A percentile compares a stretch with the other conserved stretches of the same genome.
phyloP scores from a whole-genome alignment of 768 basidiomycete species.

The Tricholoma saponaceum region DNA sequence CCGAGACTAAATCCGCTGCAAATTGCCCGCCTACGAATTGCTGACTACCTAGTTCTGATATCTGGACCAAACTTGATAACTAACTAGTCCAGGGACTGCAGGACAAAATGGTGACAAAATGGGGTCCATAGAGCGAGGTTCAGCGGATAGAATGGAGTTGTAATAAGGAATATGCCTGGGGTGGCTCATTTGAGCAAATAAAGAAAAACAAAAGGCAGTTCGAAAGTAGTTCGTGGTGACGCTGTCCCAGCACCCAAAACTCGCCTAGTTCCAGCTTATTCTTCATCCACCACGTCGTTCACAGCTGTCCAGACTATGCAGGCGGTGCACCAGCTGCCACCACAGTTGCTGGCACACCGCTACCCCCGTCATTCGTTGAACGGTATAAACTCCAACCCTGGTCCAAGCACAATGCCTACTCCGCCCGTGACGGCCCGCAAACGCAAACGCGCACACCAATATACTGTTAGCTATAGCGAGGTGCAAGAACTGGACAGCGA shows the following conservation, averaged over 20 bases:
- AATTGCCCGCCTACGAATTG: not conserved
- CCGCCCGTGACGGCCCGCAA: slow-evolving; percentile 74
- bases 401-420: slow-evolving; percentile 66
- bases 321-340: slow-evolving; percentile 63
- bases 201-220: slow-evolving; percentile 30
- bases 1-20: not conserved
- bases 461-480: slow-evolving; percentile 82
- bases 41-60: not conserved
- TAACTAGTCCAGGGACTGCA: not conserved
- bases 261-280: slow-evolving; percentile 24
- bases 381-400: slow-evolving; percentile 35
- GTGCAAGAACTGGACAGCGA: slow-evolving; percentile 82
- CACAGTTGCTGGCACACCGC: slow-evolving; percentile 59
- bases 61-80: not conserved
- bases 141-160: not conserved
- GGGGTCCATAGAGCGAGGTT: not conserved
- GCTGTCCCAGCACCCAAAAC: slow-evolving; percentile 30
- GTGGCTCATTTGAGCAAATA: slow-evolving; percentile 32
- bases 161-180: not conserved
- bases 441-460: slow-evolving; percentile 78
- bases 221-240: slow-evolving; percentile 27
- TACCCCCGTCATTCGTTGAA: slow-evolving; percentile 62
- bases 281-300: slow-evolving; percentile 49
- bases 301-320: slow-evolving; percentile 58
- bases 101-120: not conserved